These are phyloP conservation scores for Tulasnella sp. DNA, from an alignment of 768 basidiomycete genomes.

Conservation along the genomic window DNA sequence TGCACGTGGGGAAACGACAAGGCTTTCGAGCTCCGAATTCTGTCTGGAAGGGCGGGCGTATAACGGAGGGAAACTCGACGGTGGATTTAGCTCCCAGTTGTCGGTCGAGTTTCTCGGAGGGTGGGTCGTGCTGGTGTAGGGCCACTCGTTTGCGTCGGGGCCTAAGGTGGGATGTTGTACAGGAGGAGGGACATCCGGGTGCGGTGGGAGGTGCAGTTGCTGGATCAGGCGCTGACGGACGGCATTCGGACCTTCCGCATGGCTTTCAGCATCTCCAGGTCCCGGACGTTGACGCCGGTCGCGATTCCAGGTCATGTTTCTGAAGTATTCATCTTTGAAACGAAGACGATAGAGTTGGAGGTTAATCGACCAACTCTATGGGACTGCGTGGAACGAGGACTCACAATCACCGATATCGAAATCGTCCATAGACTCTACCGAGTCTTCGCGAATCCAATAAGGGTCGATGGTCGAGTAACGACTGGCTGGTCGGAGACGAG, in stretches of 20 bases:
- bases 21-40: not conserved
- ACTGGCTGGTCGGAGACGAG: not conserved
- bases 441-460: not conserved
- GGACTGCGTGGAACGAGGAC: not conserved
- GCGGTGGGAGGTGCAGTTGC: not conserved
- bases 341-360: not conserved
- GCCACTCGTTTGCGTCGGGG: too few relatives aligned
- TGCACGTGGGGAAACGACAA: not conserved
- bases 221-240: not conserved
- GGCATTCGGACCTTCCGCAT: not conserved
- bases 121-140: not conserved
- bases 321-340: not conserved
- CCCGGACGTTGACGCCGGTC: not conserved
- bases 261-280: not conserved
- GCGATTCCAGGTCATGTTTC: constrained; percentile 4
- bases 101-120: not conserved
- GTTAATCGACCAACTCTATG: not conserved
- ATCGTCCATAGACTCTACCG: not conserved
- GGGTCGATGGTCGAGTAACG: not conserved
- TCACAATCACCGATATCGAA: not conserved
- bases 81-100: not conserved
- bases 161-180: not conserved
- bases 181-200: not conserved
- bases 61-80: not conserved
- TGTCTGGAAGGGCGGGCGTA: not conserved